These are phyloP conservation scores for Bauhinia variegata DNA, from an alignment of 306 rosid species.

Conservation along the genomic window DNA sequence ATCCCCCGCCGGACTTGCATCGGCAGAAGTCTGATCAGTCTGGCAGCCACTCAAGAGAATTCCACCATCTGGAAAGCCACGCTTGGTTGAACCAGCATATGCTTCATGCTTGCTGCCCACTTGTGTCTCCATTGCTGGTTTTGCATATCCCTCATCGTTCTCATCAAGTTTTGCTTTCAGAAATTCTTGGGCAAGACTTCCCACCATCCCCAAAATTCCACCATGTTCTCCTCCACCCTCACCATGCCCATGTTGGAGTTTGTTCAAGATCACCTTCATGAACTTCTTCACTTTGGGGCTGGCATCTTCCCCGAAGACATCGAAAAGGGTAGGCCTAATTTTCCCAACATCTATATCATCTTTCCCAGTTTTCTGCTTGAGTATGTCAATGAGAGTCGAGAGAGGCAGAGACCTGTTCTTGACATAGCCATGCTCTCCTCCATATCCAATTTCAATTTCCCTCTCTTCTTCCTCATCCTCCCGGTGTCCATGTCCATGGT, in stretches of 20 bases:
- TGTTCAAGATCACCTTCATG: conserved; percentile 56
- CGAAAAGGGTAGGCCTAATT: conserved; percentile 77
- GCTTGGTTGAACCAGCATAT: conserved; percentile 58
- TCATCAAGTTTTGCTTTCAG: conserved; percentile 57
- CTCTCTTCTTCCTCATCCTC: conserved; percentile 49
- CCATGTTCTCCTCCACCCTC: conserved; percentile 47
- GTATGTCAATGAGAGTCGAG: conserved; percentile 80
- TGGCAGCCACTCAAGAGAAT: conserved; percentile 84
- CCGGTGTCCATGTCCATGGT: neutral
- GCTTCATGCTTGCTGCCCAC: conserved; percentile 58
- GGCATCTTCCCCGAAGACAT: conserved; percentile 69
- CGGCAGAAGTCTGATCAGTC: conserved; percentile 76
- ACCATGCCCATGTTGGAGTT: conserved; percentile 49
- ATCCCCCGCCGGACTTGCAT: conserved; percentile 67
- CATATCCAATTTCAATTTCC: conserved; percentile 53
- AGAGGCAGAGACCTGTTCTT: conserved; percentile 72
- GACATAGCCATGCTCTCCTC: conserved; percentile 50
- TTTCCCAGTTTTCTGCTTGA: conserved; percentile 91
- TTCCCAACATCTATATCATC: conserved; percentile 87
- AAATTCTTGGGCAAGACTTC: conserved; percentile 76
- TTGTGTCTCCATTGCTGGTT: conserved; percentile 64
- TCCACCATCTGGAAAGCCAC: conserved; percentile 46
- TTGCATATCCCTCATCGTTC: conserved; percentile 66
- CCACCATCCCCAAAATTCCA: conserved; percentile 64
- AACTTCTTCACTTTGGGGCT: conserved; percentile 85